Evolutionary conservation across 78 protist species (phyloP).

Genomic region (Mastigamoeba balamuthi): DNA sequence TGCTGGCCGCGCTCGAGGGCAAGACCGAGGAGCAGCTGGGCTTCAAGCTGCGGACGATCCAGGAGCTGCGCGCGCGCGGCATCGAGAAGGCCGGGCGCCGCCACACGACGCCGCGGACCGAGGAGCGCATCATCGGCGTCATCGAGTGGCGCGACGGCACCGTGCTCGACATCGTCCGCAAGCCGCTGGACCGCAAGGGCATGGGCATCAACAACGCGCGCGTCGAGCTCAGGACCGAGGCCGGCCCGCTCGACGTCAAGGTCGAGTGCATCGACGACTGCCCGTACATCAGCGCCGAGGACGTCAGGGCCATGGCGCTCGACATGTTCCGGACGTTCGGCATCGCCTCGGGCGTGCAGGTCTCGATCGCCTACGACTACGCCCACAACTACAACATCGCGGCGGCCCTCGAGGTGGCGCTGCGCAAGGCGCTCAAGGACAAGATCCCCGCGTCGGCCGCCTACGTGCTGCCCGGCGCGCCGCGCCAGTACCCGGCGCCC

Average conservation of each 20-base stretch:
- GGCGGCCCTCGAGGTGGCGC: neutral
- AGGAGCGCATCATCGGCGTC: neutral
- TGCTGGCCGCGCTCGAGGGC: neutral
- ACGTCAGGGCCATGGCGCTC: neutral
- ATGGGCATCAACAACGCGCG: neutral
- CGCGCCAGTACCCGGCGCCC: neutral
- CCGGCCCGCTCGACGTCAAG: neutral
- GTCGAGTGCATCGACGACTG: neutral
- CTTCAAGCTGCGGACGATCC: neutral
- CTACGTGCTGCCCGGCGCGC: neutral
- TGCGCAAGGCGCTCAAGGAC: neutral
- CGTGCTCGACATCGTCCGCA: neutral
- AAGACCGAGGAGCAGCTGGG: neutral
- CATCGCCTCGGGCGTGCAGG: neutral
- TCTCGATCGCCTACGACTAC: neutral
- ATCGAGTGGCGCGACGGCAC: neutral
- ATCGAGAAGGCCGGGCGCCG: neutral
- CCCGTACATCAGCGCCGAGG: neutral
- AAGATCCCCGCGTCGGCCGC: neutral
- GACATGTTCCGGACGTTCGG: neutral
- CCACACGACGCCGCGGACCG: neutral
- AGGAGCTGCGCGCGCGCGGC: neutral
- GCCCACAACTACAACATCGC: neutral
- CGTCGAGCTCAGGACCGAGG: neutral
- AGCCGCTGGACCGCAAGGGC: neutral